These are phyloP conservation scores for Hypomyces rosellus DNA, from an alignment of 2,329 filamentous ascomycete species.

Conservation along the genomic window DNA sequence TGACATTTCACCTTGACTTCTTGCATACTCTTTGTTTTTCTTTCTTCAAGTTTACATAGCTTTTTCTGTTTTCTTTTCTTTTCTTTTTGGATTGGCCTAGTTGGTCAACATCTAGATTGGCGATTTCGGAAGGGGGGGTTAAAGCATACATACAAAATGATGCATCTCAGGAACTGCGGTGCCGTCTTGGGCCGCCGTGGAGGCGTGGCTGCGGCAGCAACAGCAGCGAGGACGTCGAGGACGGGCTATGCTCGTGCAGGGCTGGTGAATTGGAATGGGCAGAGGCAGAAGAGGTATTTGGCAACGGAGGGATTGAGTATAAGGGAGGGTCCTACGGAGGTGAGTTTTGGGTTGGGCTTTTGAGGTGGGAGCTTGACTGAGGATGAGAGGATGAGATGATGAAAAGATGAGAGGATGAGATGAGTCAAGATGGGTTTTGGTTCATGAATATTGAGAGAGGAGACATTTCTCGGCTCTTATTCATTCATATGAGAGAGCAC, in stretches of 20 bases:
- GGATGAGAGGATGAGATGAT: not conserved
- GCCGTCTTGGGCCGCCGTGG: not conserved
- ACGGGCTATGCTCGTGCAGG: not conserved
- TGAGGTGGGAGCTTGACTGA: not conserved
- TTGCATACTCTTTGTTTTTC: not conserved
- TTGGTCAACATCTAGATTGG: not conserved
- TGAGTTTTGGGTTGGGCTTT: conserved; percentile 12
- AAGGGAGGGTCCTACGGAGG: conserved; percentile 24
- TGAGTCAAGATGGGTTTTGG: not conserved
- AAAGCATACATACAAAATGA: not conserved
- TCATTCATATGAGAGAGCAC: too few species aligned
- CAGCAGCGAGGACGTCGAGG: not conserved
- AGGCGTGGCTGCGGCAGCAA: conserved; percentile 2
- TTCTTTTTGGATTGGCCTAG: not conserved
- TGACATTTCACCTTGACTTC: not conserved
- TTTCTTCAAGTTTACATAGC: not conserved
- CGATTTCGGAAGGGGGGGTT: not conserved
- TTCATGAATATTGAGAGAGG: too few species aligned
- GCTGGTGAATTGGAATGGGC: not conserved
- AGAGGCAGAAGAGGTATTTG: conserved; percentile 4
- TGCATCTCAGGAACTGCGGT: not conserved
- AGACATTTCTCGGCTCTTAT: too few species aligned
- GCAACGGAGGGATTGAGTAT: conserved; percentile 20
- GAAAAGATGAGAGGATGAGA: not conserved
- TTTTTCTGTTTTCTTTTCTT: too few species aligned